Evolutionary conservation across 306 rosid species (phyloP).

Genomic region (Glycine latifolia): DNA sequence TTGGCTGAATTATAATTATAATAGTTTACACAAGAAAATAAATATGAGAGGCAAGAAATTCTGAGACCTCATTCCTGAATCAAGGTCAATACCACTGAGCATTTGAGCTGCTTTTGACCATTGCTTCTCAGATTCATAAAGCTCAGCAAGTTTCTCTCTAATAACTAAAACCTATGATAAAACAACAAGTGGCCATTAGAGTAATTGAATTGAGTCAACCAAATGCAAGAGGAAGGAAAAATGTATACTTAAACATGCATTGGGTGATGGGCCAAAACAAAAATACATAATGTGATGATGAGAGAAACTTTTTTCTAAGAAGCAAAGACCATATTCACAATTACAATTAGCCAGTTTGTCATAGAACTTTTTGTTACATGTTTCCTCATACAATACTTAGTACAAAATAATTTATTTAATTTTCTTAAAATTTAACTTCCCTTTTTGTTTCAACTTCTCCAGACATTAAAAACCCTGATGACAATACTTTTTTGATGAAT

Average conservation of each 20-base stretch:
- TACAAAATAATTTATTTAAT: neutral
- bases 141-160: conserved; percentile 93
- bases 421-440: neutral
- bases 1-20: neutral
- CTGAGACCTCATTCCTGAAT: conserved; percentile 91
- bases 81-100: conserved; percentile 98
- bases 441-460: conserved; percentile 14
- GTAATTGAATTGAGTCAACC: conserved; percentile 2
- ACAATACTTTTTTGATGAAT: neutral
- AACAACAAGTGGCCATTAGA: conserved; percentile 21
- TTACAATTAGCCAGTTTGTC: conserved; percentile 15
- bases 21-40: conserved; percentile 30
- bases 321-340: conserved; percentile 16
- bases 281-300: neutral
- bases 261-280: conserved; percentile 7
- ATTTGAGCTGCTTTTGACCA: conserved; percentile 99
- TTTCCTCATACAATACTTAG: conserved; percentile 17
- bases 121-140: conserved; percentile 94
- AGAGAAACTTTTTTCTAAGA: neutral
- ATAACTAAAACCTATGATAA: conserved; percentile 78
- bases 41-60: conserved; percentile 19
- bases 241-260: neutral
- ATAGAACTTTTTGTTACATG: neutral
- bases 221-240: conserved; percentile 22
- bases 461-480: neutral